Evolutionary conservation across 192 early-diverging fungal genomes (phyloP), one percentile per base, ranked within the genome.

Genomic region (Thamnidium elegans): DNA sequence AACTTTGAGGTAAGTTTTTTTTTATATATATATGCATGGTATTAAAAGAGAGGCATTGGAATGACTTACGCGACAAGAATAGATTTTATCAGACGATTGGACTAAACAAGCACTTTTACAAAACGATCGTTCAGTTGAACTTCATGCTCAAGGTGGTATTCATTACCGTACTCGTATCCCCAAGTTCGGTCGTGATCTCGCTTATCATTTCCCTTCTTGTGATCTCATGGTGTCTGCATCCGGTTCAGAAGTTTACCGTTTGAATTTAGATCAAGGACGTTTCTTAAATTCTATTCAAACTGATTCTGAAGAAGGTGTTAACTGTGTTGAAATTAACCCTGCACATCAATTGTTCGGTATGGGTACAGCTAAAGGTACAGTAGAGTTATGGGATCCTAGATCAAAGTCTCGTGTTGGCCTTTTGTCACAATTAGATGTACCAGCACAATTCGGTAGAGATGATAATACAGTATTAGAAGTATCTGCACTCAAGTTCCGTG

Each of bases 351-450:
- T 99, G 61, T 92, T 91, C 70, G 92, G 89, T 26, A 90, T 94
- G 55, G 97, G 97, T 43, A 88, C 92, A 6, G 85, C 90, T 65
- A 83, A 93, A 73, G 95, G 94, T 23, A 72, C 80, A 0, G 82
- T 96, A 17, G 95, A 97, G 81, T 96, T 99, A 67, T 99, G 95
- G 95, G 92, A 99, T 77, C 92, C 95, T 21, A 82, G 93, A 56
- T 82, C 86, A 11, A 63, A 87, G 5, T 88, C 84, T 7, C 72
- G 87, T 7, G 84, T 98, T 46, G 94, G 95, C 6, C 62, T 92
- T 11, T 64, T 91, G 55, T 74, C 80, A 42, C 81, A 86, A 7
- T 32, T 62, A 15, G 76, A 75, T 10, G 65, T 90, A 1, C 76
- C 78, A 10, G 72, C 68, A 8, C 62, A 58, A 5, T 63, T 73